These are phyloP conservation scores for Colletotrichum brevisporum DNA, from an alignment of 2,329 filamentous ascomycete species.

Conservation along the genomic window DNA sequence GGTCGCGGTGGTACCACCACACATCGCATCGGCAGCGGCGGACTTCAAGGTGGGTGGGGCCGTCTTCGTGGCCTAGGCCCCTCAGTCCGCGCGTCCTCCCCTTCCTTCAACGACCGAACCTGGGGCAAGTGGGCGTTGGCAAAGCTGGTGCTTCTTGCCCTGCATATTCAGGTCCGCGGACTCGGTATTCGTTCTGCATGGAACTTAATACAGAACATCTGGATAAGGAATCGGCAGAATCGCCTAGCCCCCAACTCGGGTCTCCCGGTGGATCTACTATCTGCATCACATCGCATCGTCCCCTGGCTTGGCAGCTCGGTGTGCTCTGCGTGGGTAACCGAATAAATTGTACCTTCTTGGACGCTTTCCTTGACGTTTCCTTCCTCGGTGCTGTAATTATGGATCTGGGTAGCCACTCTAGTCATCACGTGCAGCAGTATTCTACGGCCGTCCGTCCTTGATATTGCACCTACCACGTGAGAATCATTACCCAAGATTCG, in stretches of 20 bases:
- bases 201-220: not conserved
- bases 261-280: not conserved
- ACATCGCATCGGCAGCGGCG: too few species aligned
- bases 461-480: too few species aligned
- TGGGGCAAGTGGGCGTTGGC: slow-evolving; percentile 9
- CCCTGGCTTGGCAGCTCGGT: not conserved
- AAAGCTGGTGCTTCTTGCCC: not conserved
- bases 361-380: too few species aligned
- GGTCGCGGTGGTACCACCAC: too few species aligned
- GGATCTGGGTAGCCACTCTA: too few species aligned
- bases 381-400: too few species aligned
- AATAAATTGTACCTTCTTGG: not conserved
- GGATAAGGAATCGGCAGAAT: not conserved
- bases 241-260: slow-evolving; percentile 4
- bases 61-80: slow-evolving; percentile 1
- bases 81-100: not conserved
- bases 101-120: slow-evolving; percentile 1
- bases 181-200: slow-evolving; percentile 9
- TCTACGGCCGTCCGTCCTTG: too few species aligned
- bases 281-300: not conserved
- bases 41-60: not conserved
- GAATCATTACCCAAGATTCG: too few species aligned
- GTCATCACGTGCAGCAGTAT: too few species aligned
- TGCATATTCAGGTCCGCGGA: slow-evolving; percentile 6
- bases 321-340: not conserved